phyloP scores from a whole-genome alignment of 257 asterid species.

The Primulina tabacum region DNA sequence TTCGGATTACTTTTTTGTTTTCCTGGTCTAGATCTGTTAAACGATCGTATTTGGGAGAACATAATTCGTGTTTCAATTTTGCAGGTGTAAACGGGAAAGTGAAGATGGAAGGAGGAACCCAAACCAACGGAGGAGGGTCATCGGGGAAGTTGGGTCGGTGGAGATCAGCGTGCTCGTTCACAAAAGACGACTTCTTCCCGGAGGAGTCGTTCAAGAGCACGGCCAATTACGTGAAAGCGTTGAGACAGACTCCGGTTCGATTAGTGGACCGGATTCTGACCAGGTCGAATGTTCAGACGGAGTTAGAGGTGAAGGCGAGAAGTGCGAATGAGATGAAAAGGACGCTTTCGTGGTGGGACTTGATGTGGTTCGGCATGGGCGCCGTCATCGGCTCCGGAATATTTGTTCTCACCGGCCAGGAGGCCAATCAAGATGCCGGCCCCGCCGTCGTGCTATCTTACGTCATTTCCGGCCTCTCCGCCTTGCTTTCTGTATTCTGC shows the following conservation, averaged over 20 bases:
- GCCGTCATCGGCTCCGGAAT: slow-evolving; percentile 68
- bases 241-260: slow-evolving; percentile 51
- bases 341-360: slow-evolving; percentile 65
- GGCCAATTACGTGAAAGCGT: slow-evolving; percentile 45
- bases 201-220: slow-evolving; percentile 65
- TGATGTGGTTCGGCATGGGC: slow-evolving; percentile 77
- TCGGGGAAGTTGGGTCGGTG: slow-evolving; percentile 24
- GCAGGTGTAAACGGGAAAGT: neutral
- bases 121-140: slow-evolving; percentile 20
- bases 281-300: slow-evolving; percentile 46
- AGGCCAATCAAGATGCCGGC: slow-evolving; percentile 47
- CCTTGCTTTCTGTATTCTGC: slow-evolving; percentile 59
- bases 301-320: slow-evolving; percentile 49
- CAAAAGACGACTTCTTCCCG: slow-evolving; percentile 67
- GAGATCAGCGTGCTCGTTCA: slow-evolving; percentile 31
- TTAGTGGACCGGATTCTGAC: slow-evolving; percentile 41
- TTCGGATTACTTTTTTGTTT: too few relatives aligned
- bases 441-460: slow-evolving; percentile 65
- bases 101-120: slow-evolving; percentile 30
- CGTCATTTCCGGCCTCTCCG: slow-evolving; percentile 55
- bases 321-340: slow-evolving; percentile 55
- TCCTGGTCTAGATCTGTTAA: too few relatives aligned
- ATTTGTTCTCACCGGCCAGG: slow-evolving; percentile 59
- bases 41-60: too few relatives aligned
- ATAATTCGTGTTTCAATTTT: neutral